Base-by-base conservation (phyloP, 768 basidiomycete species). In the Leucosporidium yakuticum region DNA sequence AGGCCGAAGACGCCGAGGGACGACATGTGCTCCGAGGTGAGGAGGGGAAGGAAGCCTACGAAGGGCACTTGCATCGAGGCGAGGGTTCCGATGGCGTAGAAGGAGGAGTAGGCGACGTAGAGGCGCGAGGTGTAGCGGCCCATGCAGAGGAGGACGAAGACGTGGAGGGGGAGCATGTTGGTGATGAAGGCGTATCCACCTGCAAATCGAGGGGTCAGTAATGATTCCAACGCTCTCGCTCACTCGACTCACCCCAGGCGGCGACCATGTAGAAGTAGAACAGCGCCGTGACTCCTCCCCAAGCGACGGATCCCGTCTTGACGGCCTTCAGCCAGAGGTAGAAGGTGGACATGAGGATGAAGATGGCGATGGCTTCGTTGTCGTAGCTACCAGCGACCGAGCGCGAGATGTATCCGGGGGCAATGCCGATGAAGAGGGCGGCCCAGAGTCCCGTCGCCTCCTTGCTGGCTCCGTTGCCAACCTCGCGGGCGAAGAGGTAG, bases 251-350 rank as follows among this genome's bases (percentile, higher is more conserved):
- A 89, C 95, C 96, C 96, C 96, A 99, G 36, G 96, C 96, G 62
- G 96, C 95, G n/a, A 99, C 96, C 96, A 99, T 99, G 84, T 98
- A 99, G 74, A 97, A 98, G 81, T 99, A 99, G 81, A 98, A 98
- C 4, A 98, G 81, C 23, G 94, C 96, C 55, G 96, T 87, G 50
- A 90, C 76, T 31, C 90, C 90, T 27, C 92, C 95, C 74, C 86
- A 96, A 68, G 95, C 84, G 1, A 91, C 93, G 68, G 91, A 95
- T 53, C 96, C 96, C 56, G 85, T 84, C 80, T 97, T 97, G 63
- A 98, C 82, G 31, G 96, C 94, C 75, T 89, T 91, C 78, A 99
- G 95, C 96, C 96, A 98, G 70, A 84, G 84, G 82, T 84, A 98
- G 81, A 99, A 98, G 6, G 96, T 98, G 80, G 92, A 91, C 96